Evolutionary conservation across 2,329 filamentous ascomycete genomes (phyloP).

Genomic region (Scortechinia acanthostroma): DNA sequence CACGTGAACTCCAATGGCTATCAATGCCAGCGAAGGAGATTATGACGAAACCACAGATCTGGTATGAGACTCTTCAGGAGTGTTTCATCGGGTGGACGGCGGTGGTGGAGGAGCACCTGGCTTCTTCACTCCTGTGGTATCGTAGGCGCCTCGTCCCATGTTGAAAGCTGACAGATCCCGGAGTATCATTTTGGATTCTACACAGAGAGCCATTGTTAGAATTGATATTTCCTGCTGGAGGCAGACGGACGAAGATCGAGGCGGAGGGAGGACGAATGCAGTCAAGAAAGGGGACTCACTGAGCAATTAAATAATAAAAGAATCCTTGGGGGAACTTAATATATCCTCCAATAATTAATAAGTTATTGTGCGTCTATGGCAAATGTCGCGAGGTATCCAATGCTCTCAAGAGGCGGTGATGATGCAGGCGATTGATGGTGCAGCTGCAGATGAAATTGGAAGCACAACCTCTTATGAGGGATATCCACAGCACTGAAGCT

Average conservation of each 20-base stretch:
- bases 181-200: not conserved
- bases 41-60: too few relatives aligned
- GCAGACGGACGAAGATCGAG: not conserved
- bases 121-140: conserved; percentile 1
- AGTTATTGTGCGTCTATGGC: too few relatives aligned
- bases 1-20: too few relatives aligned
- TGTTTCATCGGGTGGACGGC: too few relatives aligned
- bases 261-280: not conserved
- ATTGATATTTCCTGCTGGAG: not conserved
- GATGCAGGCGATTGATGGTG: not conserved
- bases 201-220: not conserved
- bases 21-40: too few relatives aligned
- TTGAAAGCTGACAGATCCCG: not conserved
- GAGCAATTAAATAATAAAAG: conserved; percentile 1
- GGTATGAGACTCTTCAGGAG: too few relatives aligned
- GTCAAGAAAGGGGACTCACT: not conserved
- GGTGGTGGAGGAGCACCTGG: not conserved
- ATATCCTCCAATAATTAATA: too few relatives aligned
- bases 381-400: not conserved
- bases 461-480: not conserved
- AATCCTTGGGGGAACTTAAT: too few relatives aligned
- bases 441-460: not conserved
- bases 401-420: not conserved
- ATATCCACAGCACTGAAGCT: too few relatives aligned
- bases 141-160: conserved; percentile 2